Evolutionary conservation across 345 rosid genomes (phyloP).

Genomic region (Eucalyptus urophylla): DNA sequence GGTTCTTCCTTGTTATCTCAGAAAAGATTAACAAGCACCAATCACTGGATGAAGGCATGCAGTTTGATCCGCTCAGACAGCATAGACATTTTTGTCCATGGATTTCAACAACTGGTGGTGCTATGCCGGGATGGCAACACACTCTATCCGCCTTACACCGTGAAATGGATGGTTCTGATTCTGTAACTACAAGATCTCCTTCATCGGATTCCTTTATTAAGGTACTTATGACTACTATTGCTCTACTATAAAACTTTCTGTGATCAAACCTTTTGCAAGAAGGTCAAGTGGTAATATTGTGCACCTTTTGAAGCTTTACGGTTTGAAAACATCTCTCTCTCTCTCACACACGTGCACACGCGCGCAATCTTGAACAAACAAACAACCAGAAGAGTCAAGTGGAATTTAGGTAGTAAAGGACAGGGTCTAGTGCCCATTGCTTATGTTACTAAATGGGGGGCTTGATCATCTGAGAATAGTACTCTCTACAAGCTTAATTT

Average conservation of each 20-base stretch:
- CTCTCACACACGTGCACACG: accelerated
- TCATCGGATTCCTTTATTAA: conserved; percentile 30
- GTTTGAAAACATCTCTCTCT: background rate
- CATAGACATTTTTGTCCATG: conserved; percentile 95
- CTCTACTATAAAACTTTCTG: background rate
- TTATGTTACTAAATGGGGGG: background rate
- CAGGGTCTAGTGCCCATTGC: background rate
- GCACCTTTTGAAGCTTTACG: background rate
- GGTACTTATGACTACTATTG: conserved; percentile 19
- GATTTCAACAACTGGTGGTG: conserved; percentile 49
- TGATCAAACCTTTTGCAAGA: background rate
- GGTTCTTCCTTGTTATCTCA: background rate
- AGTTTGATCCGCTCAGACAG: conserved; percentile 86
- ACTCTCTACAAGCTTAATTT: background rate
- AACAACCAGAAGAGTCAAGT: background rate
- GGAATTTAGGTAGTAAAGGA: background rate
- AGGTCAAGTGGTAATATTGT: background rate
- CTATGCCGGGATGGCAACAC: conserved; percentile 76
- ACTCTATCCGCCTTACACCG: conserved; percentile 63
- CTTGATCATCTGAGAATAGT: background rate
- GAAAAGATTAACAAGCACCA: conserved; percentile 15
- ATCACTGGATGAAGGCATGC: conserved; percentile 31
- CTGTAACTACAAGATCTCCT: conserved; percentile 19
- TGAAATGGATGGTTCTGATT: conserved; percentile 24
- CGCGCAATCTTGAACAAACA: background rate